Conservation (phyloP, 371 early-diverging fungal genomes). For the Apophysomyces ossiformis region DNA sequence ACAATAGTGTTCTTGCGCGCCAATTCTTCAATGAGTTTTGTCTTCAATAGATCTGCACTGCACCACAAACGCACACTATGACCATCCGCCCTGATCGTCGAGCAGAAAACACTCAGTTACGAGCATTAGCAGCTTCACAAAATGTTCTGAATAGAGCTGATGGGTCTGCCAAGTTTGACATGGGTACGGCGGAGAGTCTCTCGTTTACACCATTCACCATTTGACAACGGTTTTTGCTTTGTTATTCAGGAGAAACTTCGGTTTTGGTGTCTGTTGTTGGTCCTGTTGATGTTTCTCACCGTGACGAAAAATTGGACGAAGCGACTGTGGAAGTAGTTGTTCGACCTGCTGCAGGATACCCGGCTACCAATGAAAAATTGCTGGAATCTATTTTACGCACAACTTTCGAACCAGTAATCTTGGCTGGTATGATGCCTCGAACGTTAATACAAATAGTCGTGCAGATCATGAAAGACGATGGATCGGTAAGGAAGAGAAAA, state of each 20-base stretch:
- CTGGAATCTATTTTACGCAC: slow-evolving; percentile 71
- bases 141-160: slow-evolving; percentile 75
- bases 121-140: slow-evolving; percentile 65
- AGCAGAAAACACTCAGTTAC: slow-evolving; percentile 49
- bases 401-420: slow-evolving; percentile 75
- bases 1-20: too few relatives aligned
- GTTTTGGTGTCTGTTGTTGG: slow-evolving; percentile 88
- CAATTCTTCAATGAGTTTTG: too few relatives aligned
- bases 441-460: slow-evolving; percentile 84
- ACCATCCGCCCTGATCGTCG: slow-evolving; percentile 45
- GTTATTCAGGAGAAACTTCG: slow-evolving; percentile 64
- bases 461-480: slow-evolving; percentile 86
- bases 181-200: slow-evolving; percentile 48
- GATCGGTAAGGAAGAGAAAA: slow-evolving; percentile 61
- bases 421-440: slow-evolving; percentile 86
- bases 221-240: not conserved
- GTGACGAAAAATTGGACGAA: slow-evolving; percentile 87
- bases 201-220: not conserved
- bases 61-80: slow-evolving; percentile 18
- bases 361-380: slow-evolving; percentile 74
- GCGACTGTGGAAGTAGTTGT: slow-evolving; percentile 84
- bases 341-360: slow-evolving; percentile 71
- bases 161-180: slow-evolving; percentile 82
- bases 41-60: too few relatives aligned
- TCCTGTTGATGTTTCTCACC: slow-evolving; percentile 81